Conservation (phyloP, 805 yeast species). For the Wickerhamiella spandovensis region DNA sequence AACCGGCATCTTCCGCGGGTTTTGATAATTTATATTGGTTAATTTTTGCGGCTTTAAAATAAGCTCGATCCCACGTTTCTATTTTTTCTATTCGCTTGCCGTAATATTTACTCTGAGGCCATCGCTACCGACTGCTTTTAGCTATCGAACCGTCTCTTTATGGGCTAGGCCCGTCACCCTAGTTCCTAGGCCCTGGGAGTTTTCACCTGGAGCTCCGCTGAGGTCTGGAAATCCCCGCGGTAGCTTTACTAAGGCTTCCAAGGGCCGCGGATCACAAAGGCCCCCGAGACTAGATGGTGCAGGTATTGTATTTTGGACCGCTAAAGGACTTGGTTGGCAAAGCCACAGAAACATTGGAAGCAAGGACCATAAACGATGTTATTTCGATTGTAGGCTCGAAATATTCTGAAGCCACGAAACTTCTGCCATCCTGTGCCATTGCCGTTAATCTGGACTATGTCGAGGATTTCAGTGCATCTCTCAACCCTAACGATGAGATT, state of each 20-base stretch:
- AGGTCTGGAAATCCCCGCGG: too few species aligned
- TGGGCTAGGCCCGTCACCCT: too few species aligned
- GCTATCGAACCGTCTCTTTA: too few species aligned
- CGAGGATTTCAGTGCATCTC: constrained; percentile 2
- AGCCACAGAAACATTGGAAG: neutral
- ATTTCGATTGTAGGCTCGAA: neutral
- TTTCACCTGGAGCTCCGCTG: too few species aligned
- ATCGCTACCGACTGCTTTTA: too few species aligned
- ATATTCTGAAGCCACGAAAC: constrained; percentile 9
- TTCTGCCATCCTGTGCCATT: constrained; percentile 16
- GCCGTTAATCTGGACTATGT: constrained; percentile 18
- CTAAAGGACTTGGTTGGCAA: constrained; percentile 13
- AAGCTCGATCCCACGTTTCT: too few species aligned
- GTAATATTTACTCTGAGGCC: too few species aligned
- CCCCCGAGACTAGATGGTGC: too few species aligned
- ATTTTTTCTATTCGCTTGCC: too few species aligned
- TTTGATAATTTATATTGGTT: neutral
- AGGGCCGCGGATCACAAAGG: too few species aligned
- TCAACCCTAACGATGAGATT: constrained; percentile 14
- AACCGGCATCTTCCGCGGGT: neutral
- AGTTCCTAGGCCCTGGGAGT: too few species aligned
- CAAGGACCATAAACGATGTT: neutral
- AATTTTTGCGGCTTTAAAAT: neutral
- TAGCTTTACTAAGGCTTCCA: too few species aligned
- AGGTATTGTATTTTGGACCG: constrained; percentile 19